Conservation (phyloP, 1,284 basidiomycete species). For the Cutaneotrichosporon spelunceum region DNA sequence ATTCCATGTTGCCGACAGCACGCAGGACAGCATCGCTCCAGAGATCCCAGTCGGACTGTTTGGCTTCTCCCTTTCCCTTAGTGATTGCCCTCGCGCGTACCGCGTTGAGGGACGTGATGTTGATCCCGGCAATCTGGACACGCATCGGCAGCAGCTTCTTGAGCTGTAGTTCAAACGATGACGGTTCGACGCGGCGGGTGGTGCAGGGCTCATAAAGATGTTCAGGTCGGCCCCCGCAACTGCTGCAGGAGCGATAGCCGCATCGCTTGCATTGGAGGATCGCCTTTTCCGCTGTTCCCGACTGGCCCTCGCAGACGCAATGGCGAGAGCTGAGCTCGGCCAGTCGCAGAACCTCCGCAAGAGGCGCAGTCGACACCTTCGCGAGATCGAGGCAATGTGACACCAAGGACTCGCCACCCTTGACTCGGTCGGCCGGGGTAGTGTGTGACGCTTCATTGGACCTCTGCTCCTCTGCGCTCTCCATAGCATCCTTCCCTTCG, state of each 20-base stretch:
- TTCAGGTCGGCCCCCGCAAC: slow-evolving; percentile 84
- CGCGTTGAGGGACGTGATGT: slow-evolving; percentile 55
- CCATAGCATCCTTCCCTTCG: slow-evolving; percentile 63
- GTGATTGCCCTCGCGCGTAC: background rate
- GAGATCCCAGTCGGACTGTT: slow-evolving; percentile 59
- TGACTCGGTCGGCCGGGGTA: slow-evolving; percentile 57
- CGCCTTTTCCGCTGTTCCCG: slow-evolving; percentile 67
- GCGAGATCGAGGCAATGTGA: slow-evolving; percentile 67
- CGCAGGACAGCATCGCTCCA: slow-evolving; percentile 70
- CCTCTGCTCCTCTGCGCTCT: slow-evolving; percentile 49
- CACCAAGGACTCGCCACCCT: slow-evolving; percentile 66
- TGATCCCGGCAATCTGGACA: slow-evolving; percentile 61
- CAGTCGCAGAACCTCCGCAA: slow-evolving; percentile 61
- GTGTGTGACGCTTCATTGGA: slow-evolving; percentile 51
- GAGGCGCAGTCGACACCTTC: slow-evolving; percentile 55
- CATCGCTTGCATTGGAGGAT: slow-evolving; percentile 74
- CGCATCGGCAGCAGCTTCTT: slow-evolving; percentile 86
- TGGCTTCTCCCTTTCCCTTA: slow-evolving; percentile 37
- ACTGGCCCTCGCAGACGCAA: slow-evolving; percentile 84
- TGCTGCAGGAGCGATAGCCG: slow-evolving; percentile 72
- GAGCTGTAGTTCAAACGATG: slow-evolving; percentile 68
- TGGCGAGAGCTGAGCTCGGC: slow-evolving; percentile 72
- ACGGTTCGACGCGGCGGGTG: slow-evolving; percentile 58
- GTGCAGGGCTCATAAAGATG: slow-evolving; percentile 61
- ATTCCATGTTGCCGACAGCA: slow-evolving; percentile 60